Evolutionary conservation across 106 monocot species (phyloP).

Genomic region (Dioscorea zingiberensis): DNA sequence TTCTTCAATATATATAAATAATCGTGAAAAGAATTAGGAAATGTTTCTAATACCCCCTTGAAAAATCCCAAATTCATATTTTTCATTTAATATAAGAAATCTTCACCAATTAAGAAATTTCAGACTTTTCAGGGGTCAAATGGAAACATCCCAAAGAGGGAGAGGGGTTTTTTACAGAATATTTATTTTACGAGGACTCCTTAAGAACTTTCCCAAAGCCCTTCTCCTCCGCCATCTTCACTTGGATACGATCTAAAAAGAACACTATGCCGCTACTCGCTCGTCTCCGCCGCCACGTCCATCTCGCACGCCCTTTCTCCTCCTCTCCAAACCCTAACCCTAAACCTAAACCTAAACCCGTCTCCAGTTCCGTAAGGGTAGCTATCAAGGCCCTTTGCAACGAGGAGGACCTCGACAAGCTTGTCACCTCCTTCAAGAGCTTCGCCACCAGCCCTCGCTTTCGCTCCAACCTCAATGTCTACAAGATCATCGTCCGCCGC

Average conservation of each 20-base stretch:
- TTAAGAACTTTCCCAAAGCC: neutral
- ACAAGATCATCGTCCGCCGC: constrained; percentile 40
- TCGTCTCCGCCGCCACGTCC: neutral
- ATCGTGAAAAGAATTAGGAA: no score
- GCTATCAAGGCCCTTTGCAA: constrained; percentile 30
- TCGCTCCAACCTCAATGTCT: constrained; percentile 29
- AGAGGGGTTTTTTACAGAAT: no score
- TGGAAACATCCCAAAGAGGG: no score
- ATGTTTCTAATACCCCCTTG: no score
- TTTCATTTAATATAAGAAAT: no score
- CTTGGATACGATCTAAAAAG: no score
- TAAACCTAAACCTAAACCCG: neutral
- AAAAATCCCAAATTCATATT: no score
- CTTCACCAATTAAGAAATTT: no score
- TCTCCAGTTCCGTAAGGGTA: neutral
- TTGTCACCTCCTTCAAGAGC: constrained; percentile 31
- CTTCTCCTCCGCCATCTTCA: neutral
- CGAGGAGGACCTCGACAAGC: constrained; percentile 29
- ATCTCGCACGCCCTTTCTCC: neutral
- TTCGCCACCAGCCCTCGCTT: constrained; percentile 27
- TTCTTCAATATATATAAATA: no score
- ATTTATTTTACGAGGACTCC: neutral
- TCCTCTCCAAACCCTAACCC: constrained; percentile 6
- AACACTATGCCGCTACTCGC: neutral
- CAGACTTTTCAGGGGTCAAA: no score